Percentiles rank a stretch among this genome's conserved stretches.
These are phyloP conservation scores for Suhomyces atakaporum DNA, from an alignment of 1,139 yeast species.

Conservation along the genomic window DNA sequence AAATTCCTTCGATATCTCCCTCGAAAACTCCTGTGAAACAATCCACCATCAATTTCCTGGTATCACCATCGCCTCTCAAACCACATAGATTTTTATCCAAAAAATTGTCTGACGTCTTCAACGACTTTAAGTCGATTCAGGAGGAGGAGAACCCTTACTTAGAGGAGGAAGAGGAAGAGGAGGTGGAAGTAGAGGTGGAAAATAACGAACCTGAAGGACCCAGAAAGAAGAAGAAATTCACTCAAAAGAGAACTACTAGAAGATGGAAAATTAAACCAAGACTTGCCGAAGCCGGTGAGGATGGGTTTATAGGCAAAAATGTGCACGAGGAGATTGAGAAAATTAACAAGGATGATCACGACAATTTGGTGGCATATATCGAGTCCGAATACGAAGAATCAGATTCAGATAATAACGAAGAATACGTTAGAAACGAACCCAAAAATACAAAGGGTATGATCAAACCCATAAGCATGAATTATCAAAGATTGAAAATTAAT, in stretches of 20 bases:
- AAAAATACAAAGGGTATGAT: conserved; percentile 24
- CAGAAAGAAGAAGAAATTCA: conserved; percentile 35
- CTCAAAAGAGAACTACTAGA: conserved; percentile 66
- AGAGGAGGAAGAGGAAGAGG: conserved; percentile 16
- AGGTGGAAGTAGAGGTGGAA: conserved; percentile 20
- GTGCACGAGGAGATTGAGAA: conserved; percentile 43
- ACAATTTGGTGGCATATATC: conserved; percentile 24
- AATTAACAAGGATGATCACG: conserved; percentile 28
- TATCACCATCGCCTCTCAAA: conserved; percentile 50
- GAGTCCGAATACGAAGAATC: conserved; percentile 19
- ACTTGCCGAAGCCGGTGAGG: conserved; percentile 25
- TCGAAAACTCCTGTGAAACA: conserved; percentile 14
- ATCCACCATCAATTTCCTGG: conserved; percentile 28
- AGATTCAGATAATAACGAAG: conserved; percentile 27
- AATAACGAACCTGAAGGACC: conserved; percentile 14
- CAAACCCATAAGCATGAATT: conserved; percentile 42
- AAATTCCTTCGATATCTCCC: too few relatives aligned
- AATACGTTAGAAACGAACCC: conserved; percentile 14
- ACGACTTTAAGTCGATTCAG: conserved; percentile 29
- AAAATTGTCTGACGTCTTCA: conserved; percentile 33
- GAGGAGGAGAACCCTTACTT: conserved; percentile 18
- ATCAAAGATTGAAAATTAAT: conserved; percentile 46
- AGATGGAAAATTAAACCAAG: conserved; percentile 58
- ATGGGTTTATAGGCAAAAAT: conserved; percentile 34
- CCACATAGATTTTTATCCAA: conserved; percentile 39